A percentile compares a stretch with the other conserved stretches of the same genome.
Conservation (phyloP, 2,329 filamentous ascomycete species). For the Scedosporium dehoogii region DNA sequence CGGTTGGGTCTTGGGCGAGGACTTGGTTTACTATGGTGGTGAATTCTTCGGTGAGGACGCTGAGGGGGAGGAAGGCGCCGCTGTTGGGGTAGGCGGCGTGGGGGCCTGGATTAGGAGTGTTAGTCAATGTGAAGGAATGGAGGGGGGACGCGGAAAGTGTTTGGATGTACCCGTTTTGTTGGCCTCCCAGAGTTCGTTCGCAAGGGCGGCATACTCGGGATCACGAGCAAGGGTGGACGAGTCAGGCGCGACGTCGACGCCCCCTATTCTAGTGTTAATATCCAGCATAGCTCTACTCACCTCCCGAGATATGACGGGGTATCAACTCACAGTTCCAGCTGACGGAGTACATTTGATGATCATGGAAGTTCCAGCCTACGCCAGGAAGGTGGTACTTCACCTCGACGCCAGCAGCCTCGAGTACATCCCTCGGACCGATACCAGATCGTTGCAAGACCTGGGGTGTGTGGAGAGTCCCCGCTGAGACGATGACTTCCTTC, state of each 20-base stretch:
- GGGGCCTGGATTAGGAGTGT: slow-evolving; percentile 7
- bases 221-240: slow-evolving; percentile 13
- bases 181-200: slow-evolving; percentile 13
- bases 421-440: slow-evolving; percentile 25
- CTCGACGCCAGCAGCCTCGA: slow-evolving; percentile 32
- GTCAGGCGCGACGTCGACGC: slow-evolving; percentile 11
- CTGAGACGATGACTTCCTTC: slow-evolving; percentile 30
- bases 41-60: slow-evolving; percentile 12
- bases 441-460: slow-evolving; percentile 32
- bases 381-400: slow-evolving; percentile 47
- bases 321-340: slow-evolving; percentile 9
- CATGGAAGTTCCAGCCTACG: slow-evolving; percentile 50
- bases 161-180: slow-evolving; percentile 3
- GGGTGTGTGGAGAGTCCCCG: slow-evolving; percentile 31
- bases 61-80: slow-evolving; percentile 13
- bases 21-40: slow-evolving; percentile 12
- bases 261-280: neutral
- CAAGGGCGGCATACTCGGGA: slow-evolving; percentile 12
- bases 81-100: slow-evolving; percentile 11
- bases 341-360: slow-evolving; percentile 24
- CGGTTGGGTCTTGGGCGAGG: slow-evolving; percentile 15
- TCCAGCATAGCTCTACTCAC: neutral
- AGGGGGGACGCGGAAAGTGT: neutral
- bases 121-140: neutral
- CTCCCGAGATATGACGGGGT: neutral